Conservation (phyloP, 306 rosid genomes). For the Gastrolobium bilobum region DNA sequence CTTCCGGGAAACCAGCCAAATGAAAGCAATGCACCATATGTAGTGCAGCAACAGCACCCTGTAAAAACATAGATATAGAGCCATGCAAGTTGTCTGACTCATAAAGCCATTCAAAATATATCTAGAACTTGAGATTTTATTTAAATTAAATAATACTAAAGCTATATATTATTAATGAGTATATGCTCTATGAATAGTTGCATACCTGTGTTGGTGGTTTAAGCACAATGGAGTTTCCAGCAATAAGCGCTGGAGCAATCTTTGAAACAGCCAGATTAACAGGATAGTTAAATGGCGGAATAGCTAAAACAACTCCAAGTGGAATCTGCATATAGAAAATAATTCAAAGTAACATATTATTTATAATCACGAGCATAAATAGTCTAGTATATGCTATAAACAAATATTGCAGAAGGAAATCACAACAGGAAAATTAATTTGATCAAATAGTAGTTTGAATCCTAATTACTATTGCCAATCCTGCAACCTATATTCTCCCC, state of each 20-base stretch:
- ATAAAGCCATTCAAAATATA: constrained; percentile 4
- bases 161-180: neutral
- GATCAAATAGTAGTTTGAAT: neutral
- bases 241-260: constrained; percentile 85
- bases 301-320: constrained; percentile 88
- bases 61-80: constrained; percentile 17
- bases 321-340: constrained; percentile 72
- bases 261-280: constrained; percentile 94
- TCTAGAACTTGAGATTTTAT: neutral
- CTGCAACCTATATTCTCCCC: neutral
- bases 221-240: constrained; percentile 96
- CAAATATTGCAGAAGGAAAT: neutral
- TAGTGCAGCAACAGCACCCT: constrained; percentile 89
- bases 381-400: constrained; percentile 9
- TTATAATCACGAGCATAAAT: neutral
- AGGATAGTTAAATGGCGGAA: constrained; percentile 93
- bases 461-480: neutral
- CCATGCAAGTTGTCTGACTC: constrained; percentile 17
- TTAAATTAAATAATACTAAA: neutral
- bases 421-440: neutral
- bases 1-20: constrained; percentile 90
- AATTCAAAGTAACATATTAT: neutral
- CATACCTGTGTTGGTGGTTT: constrained; percentile 95
- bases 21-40: constrained; percentile 95
- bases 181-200: constrained; percentile 10